phyloP scores from a whole-genome alignment of 768 basidiomycete genomes.

The Favolaschia claudopus region DNA sequence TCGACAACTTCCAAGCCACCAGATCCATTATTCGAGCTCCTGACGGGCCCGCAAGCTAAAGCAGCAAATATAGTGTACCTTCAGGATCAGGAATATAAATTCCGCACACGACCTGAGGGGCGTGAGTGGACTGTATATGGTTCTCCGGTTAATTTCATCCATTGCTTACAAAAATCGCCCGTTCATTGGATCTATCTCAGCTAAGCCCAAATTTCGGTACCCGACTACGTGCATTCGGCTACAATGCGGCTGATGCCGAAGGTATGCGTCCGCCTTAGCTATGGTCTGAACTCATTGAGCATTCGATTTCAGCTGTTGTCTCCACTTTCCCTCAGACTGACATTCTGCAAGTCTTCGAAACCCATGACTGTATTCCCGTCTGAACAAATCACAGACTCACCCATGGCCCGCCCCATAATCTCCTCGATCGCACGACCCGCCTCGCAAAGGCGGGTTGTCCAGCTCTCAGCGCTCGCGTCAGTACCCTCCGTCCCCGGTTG shows the following conservation, averaged over 20 bases:
- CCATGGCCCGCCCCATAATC: conserved; percentile 63
- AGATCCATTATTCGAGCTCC: conserved; percentile 40
- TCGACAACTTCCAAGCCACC: conserved; percentile 17
- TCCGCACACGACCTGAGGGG: conserved; percentile 46
- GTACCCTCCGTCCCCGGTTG: conserved; percentile 50
- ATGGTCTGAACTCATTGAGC: neutral
- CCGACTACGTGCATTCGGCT: conserved; percentile 67
- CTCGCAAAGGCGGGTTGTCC: conserved; percentile 58
- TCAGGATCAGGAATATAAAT: conserved; percentile 52
- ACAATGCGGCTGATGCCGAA: conserved; percentile 45
- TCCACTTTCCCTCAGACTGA: conserved; percentile 14
- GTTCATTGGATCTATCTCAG: neutral
- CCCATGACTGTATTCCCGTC: too few species aligned
- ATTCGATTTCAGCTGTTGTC: conserved; percentile 32
- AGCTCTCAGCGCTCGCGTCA: conserved; percentile 49
- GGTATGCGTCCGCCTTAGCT: conserved; percentile 29
- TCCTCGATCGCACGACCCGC: conserved; percentile 54
- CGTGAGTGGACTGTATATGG: conserved; percentile 70
- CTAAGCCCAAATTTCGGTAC: conserved; percentile 9
- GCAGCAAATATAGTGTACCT: conserved; percentile 63
- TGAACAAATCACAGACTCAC: too few species aligned
- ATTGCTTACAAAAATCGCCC: neutral
- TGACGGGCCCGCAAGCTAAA: conserved; percentile 43
- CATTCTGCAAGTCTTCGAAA: conserved; percentile 1
- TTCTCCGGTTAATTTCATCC: conserved; percentile 57